Percentiles rank a stretch among this genome's conserved stretches.
These are phyloP conservation scores for Saccharomyces paradoxus DNA, from an alignment of 805 yeast genomes.

Conservation along the genomic window DNA sequence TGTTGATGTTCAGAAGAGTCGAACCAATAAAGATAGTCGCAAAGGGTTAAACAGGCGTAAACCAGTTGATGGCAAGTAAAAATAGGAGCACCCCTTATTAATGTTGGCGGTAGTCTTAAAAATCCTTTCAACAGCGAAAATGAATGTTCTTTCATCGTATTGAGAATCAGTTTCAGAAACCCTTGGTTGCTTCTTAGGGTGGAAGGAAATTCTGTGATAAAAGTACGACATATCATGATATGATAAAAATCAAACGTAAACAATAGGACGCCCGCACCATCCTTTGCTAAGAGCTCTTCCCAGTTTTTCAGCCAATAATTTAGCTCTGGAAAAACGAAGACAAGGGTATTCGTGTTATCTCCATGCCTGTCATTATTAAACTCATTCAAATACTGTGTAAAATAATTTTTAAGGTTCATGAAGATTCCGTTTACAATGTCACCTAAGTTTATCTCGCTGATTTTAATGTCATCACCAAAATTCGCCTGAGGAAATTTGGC, in stretches of 20 bases:
- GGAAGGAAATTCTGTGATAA: conserved; percentile 24
- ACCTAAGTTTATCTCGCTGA: conserved; percentile 41
- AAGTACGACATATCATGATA: conserved; percentile 35
- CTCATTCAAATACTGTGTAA: conserved; percentile 7
- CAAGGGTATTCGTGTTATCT: background rate
- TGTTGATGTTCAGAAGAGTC: conserved; percentile 34
- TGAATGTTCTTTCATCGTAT: conserved; percentile 40
- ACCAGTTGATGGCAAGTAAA: conserved; percentile 45
- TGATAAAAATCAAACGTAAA: conserved; percentile 44
- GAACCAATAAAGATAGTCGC: conserved; percentile 39
- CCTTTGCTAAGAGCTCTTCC: conserved; percentile 38
- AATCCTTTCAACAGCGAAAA: conserved; percentile 40
- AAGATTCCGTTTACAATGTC: conserved; percentile 26
- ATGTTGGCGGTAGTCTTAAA: conserved; percentile 36
- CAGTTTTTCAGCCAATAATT: conserved; percentile 41
- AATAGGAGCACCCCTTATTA: conserved; percentile 49
- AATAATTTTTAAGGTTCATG: conserved; percentile 23
- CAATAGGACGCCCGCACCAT: conserved; percentile 40
- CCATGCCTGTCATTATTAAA: background rate
- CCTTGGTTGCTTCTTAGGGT: conserved; percentile 17
- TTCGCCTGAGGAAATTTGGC: conserved; percentile 43
- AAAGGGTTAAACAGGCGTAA: conserved; percentile 46
- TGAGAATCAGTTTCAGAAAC: conserved; percentile 27
- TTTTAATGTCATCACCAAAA: conserved; percentile 47
- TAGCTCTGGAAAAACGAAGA: conserved; percentile 30